Evolutionary conservation across 106 monocot species (phyloP), one percentile per base, ranked within the genome.

Genomic region (Phalaenopsis aphrodite): DNA sequence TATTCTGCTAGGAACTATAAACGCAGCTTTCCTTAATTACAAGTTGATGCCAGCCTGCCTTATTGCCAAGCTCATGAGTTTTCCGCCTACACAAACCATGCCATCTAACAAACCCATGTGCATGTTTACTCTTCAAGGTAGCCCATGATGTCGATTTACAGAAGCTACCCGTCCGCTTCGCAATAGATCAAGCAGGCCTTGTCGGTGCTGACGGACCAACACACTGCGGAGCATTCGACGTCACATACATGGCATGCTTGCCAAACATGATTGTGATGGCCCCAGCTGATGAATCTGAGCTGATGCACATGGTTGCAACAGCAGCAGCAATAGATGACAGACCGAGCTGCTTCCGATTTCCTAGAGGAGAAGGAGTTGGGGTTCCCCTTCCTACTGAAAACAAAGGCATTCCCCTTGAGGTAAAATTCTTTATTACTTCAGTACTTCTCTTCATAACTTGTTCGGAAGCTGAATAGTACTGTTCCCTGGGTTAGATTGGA

Each of bases 191-290:
- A 75, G 96, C 93, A 2, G 96, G 96, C 4, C 91, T 96, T 17
- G 96, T 96, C 3, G 96, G 96, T 21, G 89, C 95, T 6, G 96
- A 96, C 45, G 96, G 96, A 2, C 96, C 96, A 0, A 96, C 93
- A 0, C 96, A 96, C 55, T 96, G 91, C 18, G 96, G 96, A 46
- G 88, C 96, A 7, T 96, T 96, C 36, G 96, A 93, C 72, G 82
- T 96, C 47, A 75, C 91, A 0, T 96, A 87, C 84, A 93, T 96
- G 93, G 93, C 96, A 0, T 96, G 96, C 77, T 80, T 96, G 76
- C 96, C 96, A 2, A 96, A 96, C 88, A 96, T 96, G 96, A 72
- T 96, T 0, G 93, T 96, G 42, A 96, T 96, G 96, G 96, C 96
- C 3, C 93, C 96, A 4, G n/a, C 96, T 0, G 96, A 93, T 71